Evolutionary conservation across 352 stramenopile species (phyloP), one percentile per base, ranked within the genome.

Genomic region (Poterioochromonas sp.): DNA sequence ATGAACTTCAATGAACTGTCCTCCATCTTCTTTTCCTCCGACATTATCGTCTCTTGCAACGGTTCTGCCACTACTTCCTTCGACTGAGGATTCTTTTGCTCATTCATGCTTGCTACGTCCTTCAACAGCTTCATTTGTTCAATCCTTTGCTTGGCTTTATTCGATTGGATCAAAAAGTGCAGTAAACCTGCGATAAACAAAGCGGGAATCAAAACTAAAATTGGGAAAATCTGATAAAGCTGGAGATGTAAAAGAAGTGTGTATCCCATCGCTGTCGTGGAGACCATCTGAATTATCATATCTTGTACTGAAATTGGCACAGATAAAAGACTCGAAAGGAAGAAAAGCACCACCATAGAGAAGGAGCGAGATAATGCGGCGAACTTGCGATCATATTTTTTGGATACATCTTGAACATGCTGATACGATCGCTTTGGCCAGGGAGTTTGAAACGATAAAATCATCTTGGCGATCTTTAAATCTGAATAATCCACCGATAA

Each of bases 351-450:
- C 11, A 74, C 65, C 5, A 74, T 43, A 3, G n/a, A 32, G 3
- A 32, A 3, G 26, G 11, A 58, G 3, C 39, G 11, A 15, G 32
- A 18, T 18, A 74, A 51, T 15, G 65, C 65, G 43, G 65, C 8
- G 65, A 74, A 74, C 5, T 35, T 29, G 11, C 32, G 11, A 35
- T 32, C 29, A 51, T 74, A 74, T 15, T 35, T 32, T 35, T 74
- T 47, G 3, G 65, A 43, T 29, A 74, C 65, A 29, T 74, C 32
- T 15, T 5, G 3, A 3, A 54, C 65, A 26, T 51, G 37, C 20
- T 74, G 65, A 35, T 63, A 76, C 43, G 43, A 47, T 5, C n/a
- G 69, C 41, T 39, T 76, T 32, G 69, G 69, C 35, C 35, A 63
- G 5, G 69, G 69, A 26, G 69, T 76, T 1, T 3, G 39, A 44